Evolutionary conservation across 1,284 basidiomycete genomes (phyloP), one percentile per base, ranked within the genome.

Genomic region (Melanopsichium pennsylvanicum): DNA sequence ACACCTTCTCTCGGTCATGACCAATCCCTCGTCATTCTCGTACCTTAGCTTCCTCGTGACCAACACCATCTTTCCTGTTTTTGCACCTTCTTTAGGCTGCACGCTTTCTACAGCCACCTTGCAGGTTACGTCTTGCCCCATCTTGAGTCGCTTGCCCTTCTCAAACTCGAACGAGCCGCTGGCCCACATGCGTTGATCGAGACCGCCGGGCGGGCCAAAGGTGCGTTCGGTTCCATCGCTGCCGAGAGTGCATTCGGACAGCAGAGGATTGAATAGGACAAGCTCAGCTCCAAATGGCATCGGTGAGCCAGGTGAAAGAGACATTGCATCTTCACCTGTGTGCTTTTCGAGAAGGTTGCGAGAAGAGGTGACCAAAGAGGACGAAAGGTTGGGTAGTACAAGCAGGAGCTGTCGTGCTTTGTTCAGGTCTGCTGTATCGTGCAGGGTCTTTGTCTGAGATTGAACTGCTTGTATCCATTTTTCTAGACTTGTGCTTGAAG

Each of bases 151-250:
- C 35, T 43, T 45, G 0, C 41, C 48, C 3, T 29, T 27, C 22
- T 70, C 48, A 25, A 70, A 61, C 13, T 64, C 40, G 27, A 70
- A 70, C 6, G 61, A 70, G 2, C 67, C 67, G 25, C 60, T 57
- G 4, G 67, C 61, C 67, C 67, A 70, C 67, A 70, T 70, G 2
- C 67, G 42, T 34, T 70, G 67, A 21, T 70, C 48, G 8, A 70
- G 46, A 1, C 61, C 67, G 12, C 60, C 67, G 0, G 61, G 67
- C 3, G 67, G 67, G 4, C 61, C 52, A 27, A 64, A 70, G 5
- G 40, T 52, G n/a, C 58, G 39, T 27, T 70, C 67, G 0, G 67
- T 60, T 15, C 61, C 60, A 25, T 64, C 61, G 1, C 36, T 3
- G 13, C 51, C 51, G 0, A 70, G 49, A 2, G 38, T 52, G 13